These are phyloP conservation scores for Skeletonema grethae DNA, from an alignment of 108 stramenopile genomes.

Conservation along the genomic window DNA sequence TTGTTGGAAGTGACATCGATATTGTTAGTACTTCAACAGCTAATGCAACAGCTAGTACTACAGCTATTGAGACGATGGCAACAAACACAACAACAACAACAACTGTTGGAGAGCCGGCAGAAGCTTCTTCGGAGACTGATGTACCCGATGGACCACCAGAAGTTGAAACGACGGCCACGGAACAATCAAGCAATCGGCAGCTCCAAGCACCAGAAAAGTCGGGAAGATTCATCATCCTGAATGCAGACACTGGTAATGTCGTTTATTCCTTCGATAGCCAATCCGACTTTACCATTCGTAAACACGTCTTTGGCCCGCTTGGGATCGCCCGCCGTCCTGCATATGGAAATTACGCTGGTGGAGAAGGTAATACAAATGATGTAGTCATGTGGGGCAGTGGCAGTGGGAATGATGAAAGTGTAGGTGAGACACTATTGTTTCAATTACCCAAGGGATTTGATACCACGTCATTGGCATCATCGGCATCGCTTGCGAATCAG, in stretches of 20 bases:
- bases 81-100: no score
- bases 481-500: background rate
- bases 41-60: no score
- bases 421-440: constrained; percentile 8
- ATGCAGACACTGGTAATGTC: background rate
- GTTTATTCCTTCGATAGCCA: constrained; percentile 7
- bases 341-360: constrained; percentile 6
- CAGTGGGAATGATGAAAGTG: background rate
- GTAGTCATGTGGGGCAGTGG: constrained; percentile 9
- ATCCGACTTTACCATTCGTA: constrained; percentile 1
- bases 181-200: background rate
- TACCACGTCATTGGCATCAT: background rate
- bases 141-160: background rate
- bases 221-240: constrained; percentile 8
- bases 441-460: constrained; percentile 9
- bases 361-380: constrained; percentile 1
- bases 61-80: background rate
- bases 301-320: background rate
- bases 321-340: constrained; percentile 3
- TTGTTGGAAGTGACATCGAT: background rate
- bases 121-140: background rate
- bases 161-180: background rate
- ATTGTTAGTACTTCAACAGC: background rate
- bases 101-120: no score
- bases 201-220: constrained; percentile 7